A percentile compares a stretch with the other conserved stretches of the same genome.
Evolutionary conservation across 371 early-diverging fungal genomes (phyloP).

Genomic region (Actinomucor elegans): DNA sequence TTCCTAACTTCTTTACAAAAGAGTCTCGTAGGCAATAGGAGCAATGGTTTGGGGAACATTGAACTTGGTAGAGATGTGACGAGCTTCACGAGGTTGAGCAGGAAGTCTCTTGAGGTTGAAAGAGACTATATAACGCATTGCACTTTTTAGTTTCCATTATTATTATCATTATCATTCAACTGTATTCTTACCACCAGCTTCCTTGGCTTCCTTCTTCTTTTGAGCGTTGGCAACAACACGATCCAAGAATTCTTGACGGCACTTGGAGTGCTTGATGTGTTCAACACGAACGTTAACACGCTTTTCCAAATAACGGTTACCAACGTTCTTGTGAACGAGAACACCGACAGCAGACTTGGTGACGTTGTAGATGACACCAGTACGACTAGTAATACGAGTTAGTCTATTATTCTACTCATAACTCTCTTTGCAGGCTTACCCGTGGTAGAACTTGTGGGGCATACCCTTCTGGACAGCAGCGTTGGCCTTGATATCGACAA

Average conservation of each 20-base stretch:
- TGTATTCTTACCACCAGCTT: constrained; percentile 48
- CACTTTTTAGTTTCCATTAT: too few species aligned
- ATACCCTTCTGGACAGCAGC: constrained; percentile 99
- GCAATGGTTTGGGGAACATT: constrained; percentile 93
- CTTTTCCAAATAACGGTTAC: constrained; percentile 98
- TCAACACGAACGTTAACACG: constrained; percentile 97
- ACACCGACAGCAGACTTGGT: constrained; percentile 98
- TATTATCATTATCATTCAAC: too few species aligned
- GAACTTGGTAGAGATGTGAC: constrained; percentile 85
- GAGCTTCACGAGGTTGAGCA: constrained; percentile 90
- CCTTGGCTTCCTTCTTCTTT: constrained; percentile 81
- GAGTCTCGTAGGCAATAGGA: constrained; percentile 95
- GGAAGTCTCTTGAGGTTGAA: constrained; percentile 94
- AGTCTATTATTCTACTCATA: neutral
- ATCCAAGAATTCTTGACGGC: constrained; percentile 97
- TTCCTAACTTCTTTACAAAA: constrained; percentile 59
- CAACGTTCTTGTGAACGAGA: constrained; percentile 97
- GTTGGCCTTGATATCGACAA: constrained; percentile 96
- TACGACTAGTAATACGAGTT: constrained; percentile 64
- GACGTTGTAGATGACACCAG: constrained; percentile 98
- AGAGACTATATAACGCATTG: constrained; percentile 53
- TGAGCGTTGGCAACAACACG: constrained; percentile 95
- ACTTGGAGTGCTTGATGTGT: constrained; percentile 99
- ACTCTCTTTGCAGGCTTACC: constrained; percentile 51
- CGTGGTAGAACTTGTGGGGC: constrained; percentile 99